These are phyloP conservation scores for Suillus brevipes DNA, from an alignment of 768 basidiomycete species.

Conservation along the genomic window DNA sequence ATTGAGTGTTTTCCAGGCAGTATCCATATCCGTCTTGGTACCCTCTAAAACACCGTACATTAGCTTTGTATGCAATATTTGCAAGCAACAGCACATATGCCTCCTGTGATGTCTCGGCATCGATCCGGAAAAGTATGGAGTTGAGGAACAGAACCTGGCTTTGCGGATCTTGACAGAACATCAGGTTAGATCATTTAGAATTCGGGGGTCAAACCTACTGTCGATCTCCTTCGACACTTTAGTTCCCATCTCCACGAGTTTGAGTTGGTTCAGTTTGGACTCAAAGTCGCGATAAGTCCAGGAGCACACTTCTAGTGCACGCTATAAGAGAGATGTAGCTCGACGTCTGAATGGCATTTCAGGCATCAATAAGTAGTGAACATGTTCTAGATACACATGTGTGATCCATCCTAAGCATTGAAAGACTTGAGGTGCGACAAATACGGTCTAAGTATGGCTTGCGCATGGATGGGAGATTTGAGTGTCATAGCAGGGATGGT, in stretches of 20 bases:
- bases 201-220: conserved; percentile 52
- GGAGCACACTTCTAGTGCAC: too few species aligned
- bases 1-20: conserved; percentile 77
- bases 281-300: conserved; percentile 66
- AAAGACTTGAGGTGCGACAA: background rate
- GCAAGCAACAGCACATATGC: conserved; percentile 89
- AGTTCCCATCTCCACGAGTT: conserved; percentile 87
- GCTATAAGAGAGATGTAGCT: too few species aligned
- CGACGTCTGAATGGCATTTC: too few species aligned
- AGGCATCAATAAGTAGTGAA: too few species aligned
- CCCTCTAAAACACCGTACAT: conserved; percentile 87
- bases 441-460: background rate
- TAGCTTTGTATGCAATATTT: conserved; percentile 88
- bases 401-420: background rate
- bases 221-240: conserved; percentile 85
- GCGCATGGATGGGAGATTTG: background rate
- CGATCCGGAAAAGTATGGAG: conserved; percentile 67
- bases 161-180: conserved; percentile 63
- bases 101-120: conserved; percentile 61
- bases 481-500: too few species aligned
- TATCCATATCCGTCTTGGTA: conserved; percentile 88
- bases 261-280: conserved; percentile 81
- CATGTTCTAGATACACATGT: background rate
- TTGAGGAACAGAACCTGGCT: conserved; percentile 83
- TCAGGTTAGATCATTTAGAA: conserved; percentile 18